phyloP scores from a whole-genome alignment of 2,329 filamentous ascomycete species.

The Microsporum canis region DNA sequence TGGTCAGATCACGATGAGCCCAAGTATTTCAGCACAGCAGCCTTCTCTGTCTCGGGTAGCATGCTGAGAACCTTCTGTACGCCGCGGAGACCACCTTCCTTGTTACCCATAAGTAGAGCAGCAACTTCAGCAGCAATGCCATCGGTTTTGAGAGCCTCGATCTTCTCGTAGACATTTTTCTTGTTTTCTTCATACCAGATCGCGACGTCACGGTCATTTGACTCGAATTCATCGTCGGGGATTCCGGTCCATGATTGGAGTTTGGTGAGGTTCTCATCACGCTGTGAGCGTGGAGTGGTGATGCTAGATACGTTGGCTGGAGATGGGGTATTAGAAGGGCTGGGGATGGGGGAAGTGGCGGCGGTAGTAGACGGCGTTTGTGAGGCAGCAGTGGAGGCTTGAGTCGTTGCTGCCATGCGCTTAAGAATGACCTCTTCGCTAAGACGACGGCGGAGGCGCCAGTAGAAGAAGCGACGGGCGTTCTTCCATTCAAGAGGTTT shows the following conservation, averaged over 20 bases:
- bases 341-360: constrained; percentile 34
- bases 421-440: constrained; percentile 97
- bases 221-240: constrained; percentile 54
- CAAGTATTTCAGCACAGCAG: constrained; percentile 58
- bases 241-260: constrained; percentile 77
- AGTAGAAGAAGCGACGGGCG: constrained; percentile 97
- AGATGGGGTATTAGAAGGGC: constrained; percentile 25
- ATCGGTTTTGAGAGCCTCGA: constrained; percentile 72
- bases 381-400: constrained; percentile 20
- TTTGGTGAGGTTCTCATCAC: constrained; percentile 58
- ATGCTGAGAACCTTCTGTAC: constrained; percentile 75
- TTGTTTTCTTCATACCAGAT: constrained; percentile 95
- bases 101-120: constrained; percentile 53
- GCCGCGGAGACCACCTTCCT: constrained; percentile 65
- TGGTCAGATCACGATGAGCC: constrained; percentile 6
- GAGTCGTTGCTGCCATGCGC: constrained; percentile 53
- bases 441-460: constrained; percentile 89
- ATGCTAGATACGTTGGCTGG: constrained; percentile 22
- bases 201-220: constrained; percentile 71
- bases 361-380: constrained; percentile 25
- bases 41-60: constrained; percentile 78
- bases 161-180: constrained; percentile 68
- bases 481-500: constrained; percentile 74
- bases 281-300: constrained; percentile 35
- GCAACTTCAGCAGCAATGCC: constrained; percentile 59